Conservation (phyloP, 768 basidiomycete genomes). For the Trametes gibbosa region DNA sequence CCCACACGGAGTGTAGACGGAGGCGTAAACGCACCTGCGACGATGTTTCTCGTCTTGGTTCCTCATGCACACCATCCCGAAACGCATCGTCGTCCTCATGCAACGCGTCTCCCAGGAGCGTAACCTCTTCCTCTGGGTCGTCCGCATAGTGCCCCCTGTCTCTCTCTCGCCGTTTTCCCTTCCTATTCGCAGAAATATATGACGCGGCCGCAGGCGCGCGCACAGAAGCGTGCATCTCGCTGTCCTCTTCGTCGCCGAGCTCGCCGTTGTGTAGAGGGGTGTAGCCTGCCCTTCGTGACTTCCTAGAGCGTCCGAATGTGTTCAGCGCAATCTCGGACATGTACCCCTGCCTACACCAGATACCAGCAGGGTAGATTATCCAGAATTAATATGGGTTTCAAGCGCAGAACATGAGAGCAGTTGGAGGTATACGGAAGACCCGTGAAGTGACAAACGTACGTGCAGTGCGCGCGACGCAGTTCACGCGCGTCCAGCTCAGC, state of each 20-base stretch:
- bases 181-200: constrained; percentile 34
- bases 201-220: constrained; percentile 32
- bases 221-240: constrained; percentile 29
- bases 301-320: constrained; percentile 50
- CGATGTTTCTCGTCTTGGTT: constrained; percentile 20
- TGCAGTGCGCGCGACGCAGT: neutral
- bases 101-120: constrained; percentile 42
- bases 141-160: constrained; percentile 54
- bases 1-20: neutral
- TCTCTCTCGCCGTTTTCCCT: constrained; percentile 34
- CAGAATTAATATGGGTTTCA: neutral
- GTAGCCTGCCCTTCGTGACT: constrained; percentile 44
- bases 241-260: constrained; percentile 27
- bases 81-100: constrained; percentile 34
- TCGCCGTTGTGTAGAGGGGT: constrained; percentile 38
- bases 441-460: neutral
- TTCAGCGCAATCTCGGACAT: constrained; percentile 78
- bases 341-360: constrained; percentile 19
- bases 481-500: neutral
- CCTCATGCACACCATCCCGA: constrained; percentile 38
- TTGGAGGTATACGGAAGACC: neutral
- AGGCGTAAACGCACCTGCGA: constrained; percentile 24
- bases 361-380: constrained; percentile 4
- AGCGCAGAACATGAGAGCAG: neutral
- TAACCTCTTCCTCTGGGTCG: constrained; percentile 62